Conservation (phyloP, 2,329 filamentous ascomycete genomes). For the Clarireedia hainanense region DNA sequence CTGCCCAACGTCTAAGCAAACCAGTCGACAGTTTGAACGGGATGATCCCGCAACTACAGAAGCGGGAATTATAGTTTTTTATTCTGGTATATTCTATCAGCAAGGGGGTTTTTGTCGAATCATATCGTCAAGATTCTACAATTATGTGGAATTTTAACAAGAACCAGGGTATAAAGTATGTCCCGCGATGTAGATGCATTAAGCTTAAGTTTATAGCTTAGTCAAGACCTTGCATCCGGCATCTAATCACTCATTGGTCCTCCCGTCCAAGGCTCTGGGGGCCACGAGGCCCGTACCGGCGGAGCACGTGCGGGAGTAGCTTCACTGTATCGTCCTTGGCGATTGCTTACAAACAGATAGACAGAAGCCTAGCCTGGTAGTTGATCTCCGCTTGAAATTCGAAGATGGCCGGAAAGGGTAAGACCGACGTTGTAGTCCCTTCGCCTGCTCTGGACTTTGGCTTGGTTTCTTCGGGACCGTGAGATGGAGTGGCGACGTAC, state of each 20-base stretch:
- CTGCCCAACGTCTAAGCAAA: not conserved
- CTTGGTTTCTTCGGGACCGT: not conserved
- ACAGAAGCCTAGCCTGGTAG: not conserved
- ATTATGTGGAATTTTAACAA: no score
- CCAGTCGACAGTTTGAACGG: not conserved
- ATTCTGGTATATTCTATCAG: not conserved
- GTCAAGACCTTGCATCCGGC: not conserved
- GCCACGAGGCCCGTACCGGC: not conserved
- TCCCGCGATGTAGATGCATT: not conserved
- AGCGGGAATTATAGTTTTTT: not conserved
- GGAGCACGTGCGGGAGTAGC: not conserved
- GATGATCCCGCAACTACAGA: not conserved
- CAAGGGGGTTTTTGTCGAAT: not conserved
- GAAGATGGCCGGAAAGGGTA: not conserved
- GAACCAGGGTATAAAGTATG: no score
- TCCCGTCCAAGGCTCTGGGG: no score
- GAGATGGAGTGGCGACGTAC: not conserved
- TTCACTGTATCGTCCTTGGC: not conserved
- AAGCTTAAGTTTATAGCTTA: not conserved
- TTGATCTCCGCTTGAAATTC: not conserved
- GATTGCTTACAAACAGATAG: not conserved
- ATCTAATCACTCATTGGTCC: not conserved
- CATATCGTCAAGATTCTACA: not conserved
- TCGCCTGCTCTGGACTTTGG: not conserved
- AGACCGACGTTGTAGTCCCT: not conserved